Base-by-base conservation (phyloP, 2,329 filamentous ascomycete genomes). In the Metarhizium anisopliae region DNA sequence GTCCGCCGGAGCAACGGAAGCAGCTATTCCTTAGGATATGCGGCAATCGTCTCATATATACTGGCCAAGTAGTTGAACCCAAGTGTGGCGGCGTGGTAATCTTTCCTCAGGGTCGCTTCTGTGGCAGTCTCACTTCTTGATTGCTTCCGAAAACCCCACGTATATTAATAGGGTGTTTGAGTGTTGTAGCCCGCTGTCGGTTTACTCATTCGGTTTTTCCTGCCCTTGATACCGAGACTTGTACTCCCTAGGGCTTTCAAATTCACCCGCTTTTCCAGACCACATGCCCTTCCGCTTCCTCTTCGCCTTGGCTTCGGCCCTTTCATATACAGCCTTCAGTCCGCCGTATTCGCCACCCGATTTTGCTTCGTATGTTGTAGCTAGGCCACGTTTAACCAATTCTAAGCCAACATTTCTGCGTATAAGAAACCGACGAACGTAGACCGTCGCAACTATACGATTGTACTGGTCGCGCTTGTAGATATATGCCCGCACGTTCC, bases 291-390 rank as follows among this genome's bases (percentile, higher is more conserved):
- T 76, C 59, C 81, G 81, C 66, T 78, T 80, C 59, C 67, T 74
- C 74, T 84, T 89, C 3, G 89, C 89, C 68, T 75, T 76, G 50
- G 76, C 78, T 72, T 92, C 85, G 6, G 84, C 84, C 58, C 75
- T 78, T 60, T 82, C 79, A 67, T 93, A 93, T 58, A 78, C 70
- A 51, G 76, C 73, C 63, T 85, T 82, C 55, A 81, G 75, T 0
- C 85, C 83, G 29, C 94, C 94, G 76, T 94, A 99, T 68, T 97
- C 94, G 20, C 83, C 87, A 3, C 93, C 94, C 5, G 78, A 81
- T 72, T 95, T 97, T 32, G 90, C 93, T 73, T 97, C 94, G 68
- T 97, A 99, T 3, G 94, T 87, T 2, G 90, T 96, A 45, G 93
- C 94, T 60, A 95, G 73, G 0, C 94, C 94, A 25, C 75, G 79